Evolutionary conservation across 1,284 basidiomycete genomes (phyloP).

Genomic region (Pseudozyma tsukubaensis): DNA sequence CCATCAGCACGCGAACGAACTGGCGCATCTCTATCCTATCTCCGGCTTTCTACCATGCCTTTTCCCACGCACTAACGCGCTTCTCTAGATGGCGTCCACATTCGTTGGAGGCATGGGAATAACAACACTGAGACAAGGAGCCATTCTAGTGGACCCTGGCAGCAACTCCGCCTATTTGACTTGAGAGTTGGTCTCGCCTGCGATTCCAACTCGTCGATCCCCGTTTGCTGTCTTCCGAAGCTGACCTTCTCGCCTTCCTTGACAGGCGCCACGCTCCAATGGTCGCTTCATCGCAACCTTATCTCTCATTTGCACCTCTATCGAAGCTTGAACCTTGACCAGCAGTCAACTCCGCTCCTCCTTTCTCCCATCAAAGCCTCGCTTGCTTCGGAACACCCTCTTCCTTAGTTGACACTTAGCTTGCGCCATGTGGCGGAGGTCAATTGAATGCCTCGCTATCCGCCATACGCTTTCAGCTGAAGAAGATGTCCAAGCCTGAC

Average conservation of each 20-base stretch:
- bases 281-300: conserved; percentile 2
- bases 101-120: no score
- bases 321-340: no score
- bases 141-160: no score
- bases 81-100: no score
- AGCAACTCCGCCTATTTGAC: neutral
- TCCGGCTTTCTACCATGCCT: neutral
- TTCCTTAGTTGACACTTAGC: conserved; percentile 26
- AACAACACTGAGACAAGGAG: no score
- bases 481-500: neutral
- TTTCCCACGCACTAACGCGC: no score
- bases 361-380: conserved; percentile 31
- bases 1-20: neutral
- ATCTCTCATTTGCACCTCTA: neutral
- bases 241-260: neutral
- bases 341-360: conserved; percentile 19
- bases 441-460: neutral
- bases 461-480: no score
- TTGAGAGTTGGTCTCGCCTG: conserved; percentile 19
- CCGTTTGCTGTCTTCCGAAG: neutral
- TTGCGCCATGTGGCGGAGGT: conserved; percentile 5
- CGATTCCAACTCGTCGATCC: neutral
- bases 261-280: neutral
- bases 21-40: neutral
- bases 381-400: conserved; percentile 32